Percentiles rank a stretch among this genome's conserved stretches.
phyloP scores from a whole-genome alignment of 1,139 yeast species.

The Saccharomyces hybrid region DNA sequence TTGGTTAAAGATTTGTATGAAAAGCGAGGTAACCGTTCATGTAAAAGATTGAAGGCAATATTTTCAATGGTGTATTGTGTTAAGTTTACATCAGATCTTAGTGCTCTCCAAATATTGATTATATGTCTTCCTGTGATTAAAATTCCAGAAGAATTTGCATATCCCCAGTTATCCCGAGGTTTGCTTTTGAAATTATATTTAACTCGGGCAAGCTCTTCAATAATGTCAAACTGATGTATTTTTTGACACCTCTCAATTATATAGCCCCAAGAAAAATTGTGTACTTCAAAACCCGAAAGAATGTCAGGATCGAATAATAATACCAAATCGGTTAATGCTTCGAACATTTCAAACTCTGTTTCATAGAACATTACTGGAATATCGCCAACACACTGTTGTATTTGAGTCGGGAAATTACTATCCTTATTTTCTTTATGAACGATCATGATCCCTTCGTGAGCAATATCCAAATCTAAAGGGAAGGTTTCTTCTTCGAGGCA shows the following conservation, averaged over 20 bases:
- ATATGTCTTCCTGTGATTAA: slow-evolving; percentile 71
- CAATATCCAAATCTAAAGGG: slow-evolving; percentile 29
- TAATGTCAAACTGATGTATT: slow-evolving; percentile 46
- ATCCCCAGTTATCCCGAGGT: slow-evolving; percentile 73
- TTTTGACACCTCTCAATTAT: slow-evolving; percentile 54
- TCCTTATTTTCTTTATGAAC: slow-evolving; percentile 8
- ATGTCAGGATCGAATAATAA: slow-evolving; percentile 76
- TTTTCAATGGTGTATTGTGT: slow-evolving; percentile 72
- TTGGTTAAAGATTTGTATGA: slow-evolving; percentile 42
- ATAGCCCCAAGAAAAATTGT: slow-evolving; percentile 84
- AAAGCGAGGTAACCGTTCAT: slow-evolving; percentile 58
- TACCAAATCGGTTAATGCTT: slow-evolving; percentile 48
- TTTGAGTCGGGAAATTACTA: slow-evolving; percentile 1
- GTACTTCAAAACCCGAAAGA: slow-evolving; percentile 76
- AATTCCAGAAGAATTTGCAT: slow-evolving; percentile 65
- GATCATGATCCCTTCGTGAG: slow-evolving; percentile 34
- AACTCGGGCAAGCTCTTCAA: slow-evolving; percentile 46
- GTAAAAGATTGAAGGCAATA: slow-evolving; percentile 59
- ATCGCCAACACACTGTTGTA: slow-evolving; percentile 13
- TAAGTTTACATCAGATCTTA: slow-evolving; percentile 55
- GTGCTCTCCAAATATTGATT: slow-evolving; percentile 73
- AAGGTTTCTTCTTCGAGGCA: slow-evolving; percentile 42
- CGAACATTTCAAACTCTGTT: slow-evolving; percentile 50
- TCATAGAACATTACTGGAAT: slow-evolving; percentile 32
- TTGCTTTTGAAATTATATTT: slow-evolving; percentile 42